These are phyloP conservation scores for Lentinula sp. DNA, from an alignment of 768 basidiomycete genomes.

Conservation along the genomic window DNA sequence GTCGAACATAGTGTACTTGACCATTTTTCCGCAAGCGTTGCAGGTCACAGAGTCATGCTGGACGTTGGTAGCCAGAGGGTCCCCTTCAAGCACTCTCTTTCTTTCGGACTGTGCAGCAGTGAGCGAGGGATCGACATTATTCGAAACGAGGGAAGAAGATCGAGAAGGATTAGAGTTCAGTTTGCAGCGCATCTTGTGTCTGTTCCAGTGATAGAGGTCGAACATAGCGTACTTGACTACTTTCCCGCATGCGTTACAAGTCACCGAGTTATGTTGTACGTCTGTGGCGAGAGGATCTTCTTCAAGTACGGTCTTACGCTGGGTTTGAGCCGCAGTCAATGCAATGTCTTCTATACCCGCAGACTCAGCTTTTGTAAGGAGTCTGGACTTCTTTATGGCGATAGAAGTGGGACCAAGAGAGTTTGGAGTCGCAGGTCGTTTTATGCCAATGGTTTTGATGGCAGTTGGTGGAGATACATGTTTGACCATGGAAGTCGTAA, in stretches of 20 bases:
- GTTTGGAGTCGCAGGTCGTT: not conserved
- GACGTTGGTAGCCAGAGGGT: not conserved
- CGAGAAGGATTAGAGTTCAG: too few relatives aligned
- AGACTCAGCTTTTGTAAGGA: not conserved
- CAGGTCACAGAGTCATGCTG: not conserved
- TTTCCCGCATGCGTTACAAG: not conserved
- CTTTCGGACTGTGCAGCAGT: not conserved
- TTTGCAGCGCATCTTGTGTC: constrained; percentile 1
- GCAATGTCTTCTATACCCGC: not conserved
- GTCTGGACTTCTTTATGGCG: not conserved
- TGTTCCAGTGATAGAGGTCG: not conserved
- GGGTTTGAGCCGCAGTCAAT: not conserved
- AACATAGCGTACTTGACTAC: not conserved
- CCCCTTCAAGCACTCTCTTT: not conserved
- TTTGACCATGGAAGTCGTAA: not conserved
- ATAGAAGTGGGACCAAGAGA: not conserved
- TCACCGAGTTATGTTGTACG: not conserved
- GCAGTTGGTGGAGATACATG: not conserved
- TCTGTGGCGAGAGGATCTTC: not conserved
- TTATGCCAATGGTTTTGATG: not conserved
- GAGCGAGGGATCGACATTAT: not conserved
- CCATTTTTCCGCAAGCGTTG: not conserved
- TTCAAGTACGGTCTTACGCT: not conserved
- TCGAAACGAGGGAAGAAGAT: not conserved
- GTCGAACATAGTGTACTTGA: not conserved